phyloP scores from a whole-genome alignment of 2,329 filamentous ascomycete genomes.

The Ceratocystiopsis sp. region DNA sequence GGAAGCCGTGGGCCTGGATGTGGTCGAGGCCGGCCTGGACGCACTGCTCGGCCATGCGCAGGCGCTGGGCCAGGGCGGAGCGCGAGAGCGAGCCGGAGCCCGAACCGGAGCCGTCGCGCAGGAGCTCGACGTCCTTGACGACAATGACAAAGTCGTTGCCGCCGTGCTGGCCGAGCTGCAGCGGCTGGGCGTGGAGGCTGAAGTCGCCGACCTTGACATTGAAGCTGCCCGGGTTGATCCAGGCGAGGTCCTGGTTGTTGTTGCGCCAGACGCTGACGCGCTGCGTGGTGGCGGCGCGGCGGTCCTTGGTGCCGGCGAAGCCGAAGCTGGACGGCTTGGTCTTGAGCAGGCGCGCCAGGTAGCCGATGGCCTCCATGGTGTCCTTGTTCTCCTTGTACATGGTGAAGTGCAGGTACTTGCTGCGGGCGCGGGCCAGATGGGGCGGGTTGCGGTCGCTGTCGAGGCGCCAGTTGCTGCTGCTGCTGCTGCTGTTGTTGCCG shows the following conservation, averaged over 20 bases:
- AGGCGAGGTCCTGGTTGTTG: conserved; percentile 41
- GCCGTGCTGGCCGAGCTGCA: conserved; percentile 66
- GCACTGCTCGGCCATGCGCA: conserved; percentile 26
- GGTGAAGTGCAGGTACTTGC: conserved; percentile 68
- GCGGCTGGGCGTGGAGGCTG: conserved; percentile 50
- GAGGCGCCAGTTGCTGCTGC: conserved; percentile 4
- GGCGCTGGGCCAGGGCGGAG: conserved; percentile 30
- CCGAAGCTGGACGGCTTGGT: conserved; percentile 58
- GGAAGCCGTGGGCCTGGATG: conserved; percentile 61
- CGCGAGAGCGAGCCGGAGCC: conserved; percentile 14
- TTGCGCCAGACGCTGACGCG: conserved; percentile 47
- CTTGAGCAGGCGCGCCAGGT: conserved; percentile 57
- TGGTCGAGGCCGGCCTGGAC: conserved; percentile 45
- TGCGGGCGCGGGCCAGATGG: conserved; percentile 6
- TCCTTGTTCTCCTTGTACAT: conserved; percentile 96
- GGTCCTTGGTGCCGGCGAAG: conserved; percentile 76
- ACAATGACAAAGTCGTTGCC: conserved; percentile 93
- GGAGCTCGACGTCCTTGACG: conserved; percentile 64
- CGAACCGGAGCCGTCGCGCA: conserved; percentile 9
- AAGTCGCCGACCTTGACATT: conserved; percentile 63
- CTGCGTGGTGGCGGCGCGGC: conserved; percentile 73
- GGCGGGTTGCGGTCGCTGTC: conserved; percentile 11
- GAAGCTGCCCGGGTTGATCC: conserved; percentile 45
- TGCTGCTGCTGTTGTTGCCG: neutral
- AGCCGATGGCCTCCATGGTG: conserved; percentile 77